phyloP scores from a whole-genome alignment of 805 yeast species.

The Candida pseudoglaebosa region DNA sequence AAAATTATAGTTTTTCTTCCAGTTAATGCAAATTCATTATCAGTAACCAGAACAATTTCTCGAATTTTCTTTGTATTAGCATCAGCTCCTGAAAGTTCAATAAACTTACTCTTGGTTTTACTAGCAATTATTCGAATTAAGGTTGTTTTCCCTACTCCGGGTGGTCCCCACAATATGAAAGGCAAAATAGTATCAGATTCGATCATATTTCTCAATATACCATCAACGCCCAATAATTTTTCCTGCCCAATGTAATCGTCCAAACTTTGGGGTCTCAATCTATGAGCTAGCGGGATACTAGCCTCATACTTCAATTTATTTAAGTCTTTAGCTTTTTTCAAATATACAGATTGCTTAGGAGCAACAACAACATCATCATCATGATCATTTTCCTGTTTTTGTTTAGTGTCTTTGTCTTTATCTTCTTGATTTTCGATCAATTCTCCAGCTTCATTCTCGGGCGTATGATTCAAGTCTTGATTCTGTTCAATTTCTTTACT shows the following conservation, averaged over 20 bases:
- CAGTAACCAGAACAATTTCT: conserved; percentile 35
- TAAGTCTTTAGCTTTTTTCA: conserved; percentile 9
- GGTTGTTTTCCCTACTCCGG: conserved; percentile 44
- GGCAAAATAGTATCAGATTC: conserved; percentile 34
- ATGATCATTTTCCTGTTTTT: neutral
- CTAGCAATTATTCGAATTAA: conserved; percentile 37
- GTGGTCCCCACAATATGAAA: conserved; percentile 41
- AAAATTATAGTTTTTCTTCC: conserved; percentile 40
- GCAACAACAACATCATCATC: neutral
- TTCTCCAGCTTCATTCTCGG: neutral
- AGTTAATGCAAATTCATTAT: conserved; percentile 29
- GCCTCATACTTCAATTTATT: conserved; percentile 17
- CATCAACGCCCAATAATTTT: conserved; percentile 34
- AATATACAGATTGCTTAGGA: conserved; percentile 5
- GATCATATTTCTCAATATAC: conserved; percentile 32
- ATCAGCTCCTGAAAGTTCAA: conserved; percentile 40
- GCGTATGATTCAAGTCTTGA: neutral
- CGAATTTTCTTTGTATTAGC: conserved; percentile 32
- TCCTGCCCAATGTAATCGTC: conserved; percentile 42
- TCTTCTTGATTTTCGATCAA: neutral
- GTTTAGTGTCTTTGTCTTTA: neutral
- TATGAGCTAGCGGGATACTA: conserved; percentile 34
- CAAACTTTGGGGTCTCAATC: conserved; percentile 34
- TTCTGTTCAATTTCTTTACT: neutral
- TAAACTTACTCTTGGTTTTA: conserved; percentile 26